These are phyloP conservation scores for Xanthoconium separans DNA, from an alignment of 1,284 basidiomycete genomes.

Conservation along the genomic window DNA sequence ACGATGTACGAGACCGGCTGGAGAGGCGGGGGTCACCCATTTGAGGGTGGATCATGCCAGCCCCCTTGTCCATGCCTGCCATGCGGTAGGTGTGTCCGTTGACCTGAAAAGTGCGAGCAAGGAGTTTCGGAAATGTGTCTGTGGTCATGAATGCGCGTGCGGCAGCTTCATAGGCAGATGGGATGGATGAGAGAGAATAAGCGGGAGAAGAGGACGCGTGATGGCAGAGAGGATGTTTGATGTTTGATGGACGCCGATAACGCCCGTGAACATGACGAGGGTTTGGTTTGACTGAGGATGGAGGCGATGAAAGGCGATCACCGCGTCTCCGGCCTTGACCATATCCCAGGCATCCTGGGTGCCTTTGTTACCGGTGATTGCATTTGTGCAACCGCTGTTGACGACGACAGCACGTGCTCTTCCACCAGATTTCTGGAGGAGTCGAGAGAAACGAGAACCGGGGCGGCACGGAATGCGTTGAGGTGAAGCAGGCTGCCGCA, in stretches of 20 bases:
- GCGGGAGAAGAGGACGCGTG: constrained; percentile 35
- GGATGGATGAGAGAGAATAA: constrained; percentile 52
- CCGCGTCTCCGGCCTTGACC: constrained; percentile 75
- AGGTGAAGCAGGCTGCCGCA: constrained; percentile 90
- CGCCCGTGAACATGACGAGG: constrained; percentile 96
- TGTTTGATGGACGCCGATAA: constrained; percentile 94
- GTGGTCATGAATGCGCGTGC: constrained; percentile 99
- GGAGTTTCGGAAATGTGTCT: constrained; percentile 97
- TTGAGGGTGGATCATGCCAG: constrained; percentile 97
- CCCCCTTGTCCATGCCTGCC: constrained; percentile 98
- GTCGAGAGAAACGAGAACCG: constrained; percentile 84
- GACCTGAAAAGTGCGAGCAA: constrained; percentile 77
- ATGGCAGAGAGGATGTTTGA: constrained; percentile 74
- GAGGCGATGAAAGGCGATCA: constrained; percentile 43
- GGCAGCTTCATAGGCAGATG: constrained; percentile 80
- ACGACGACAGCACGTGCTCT: constrained; percentile 82
- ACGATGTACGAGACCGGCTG: constrained; percentile 36
- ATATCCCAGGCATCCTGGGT: constrained; percentile 87
- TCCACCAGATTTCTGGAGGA: constrained; percentile 66
- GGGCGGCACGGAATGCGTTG: constrained; percentile 96
- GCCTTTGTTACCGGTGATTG: constrained; percentile 89
- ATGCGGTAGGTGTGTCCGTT: constrained; percentile 69
- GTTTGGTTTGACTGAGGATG: constrained; percentile 48
- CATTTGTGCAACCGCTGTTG: constrained; percentile 96
- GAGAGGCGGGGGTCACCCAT: constrained; percentile 68